phyloP scores from a whole-genome alignment of 1,284 basidiomycete genomes.

The Puccinia coronata region DNA sequence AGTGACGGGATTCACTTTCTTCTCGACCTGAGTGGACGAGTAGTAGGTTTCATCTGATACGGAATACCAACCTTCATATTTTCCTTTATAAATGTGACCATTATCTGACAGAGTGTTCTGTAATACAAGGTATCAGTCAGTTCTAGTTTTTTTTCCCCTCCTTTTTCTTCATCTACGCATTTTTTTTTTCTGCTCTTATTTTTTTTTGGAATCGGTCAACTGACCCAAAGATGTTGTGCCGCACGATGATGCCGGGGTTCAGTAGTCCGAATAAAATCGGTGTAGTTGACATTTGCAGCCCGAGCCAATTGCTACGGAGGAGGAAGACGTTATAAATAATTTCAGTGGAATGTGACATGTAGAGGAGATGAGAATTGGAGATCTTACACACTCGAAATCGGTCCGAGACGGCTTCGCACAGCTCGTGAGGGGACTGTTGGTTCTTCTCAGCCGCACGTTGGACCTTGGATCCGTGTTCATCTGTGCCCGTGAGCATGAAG shows the following conservation, averaged over 20 bases:
- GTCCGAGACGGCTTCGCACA: slow-evolving; percentile 57
- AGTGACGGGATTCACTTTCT: slow-evolving; percentile 49
- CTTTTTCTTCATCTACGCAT: not conserved
- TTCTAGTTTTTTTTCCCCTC: not conserved
- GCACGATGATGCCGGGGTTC: slow-evolving; percentile 56
- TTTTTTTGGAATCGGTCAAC: not conserved
- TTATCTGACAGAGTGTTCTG: slow-evolving; percentile 51
- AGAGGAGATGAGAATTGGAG: not conserved
- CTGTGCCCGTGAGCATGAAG: slow-evolving; percentile 57
- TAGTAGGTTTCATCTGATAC: slow-evolving; percentile 59
- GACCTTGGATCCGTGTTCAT: slow-evolving; percentile 59
- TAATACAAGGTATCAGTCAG: not conserved
- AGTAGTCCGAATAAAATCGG: slow-evolving; percentile 57
- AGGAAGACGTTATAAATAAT: not conserved
- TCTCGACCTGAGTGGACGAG: slow-evolving; percentile 54
- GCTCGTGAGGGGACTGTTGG: slow-evolving; percentile 51
- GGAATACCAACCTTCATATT: slow-evolving; percentile 58
- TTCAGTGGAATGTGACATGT: too few species aligned
- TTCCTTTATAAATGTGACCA: slow-evolving; percentile 57
- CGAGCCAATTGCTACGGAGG: slow-evolving; percentile 53
- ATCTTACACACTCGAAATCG: slow-evolving; percentile 54
- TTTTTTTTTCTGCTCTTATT: not conserved
- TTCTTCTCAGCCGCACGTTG: slow-evolving; percentile 55
- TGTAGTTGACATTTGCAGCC: slow-evolving; percentile 54
- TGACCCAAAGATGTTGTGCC: slow-evolving; percentile 56